phyloP scores from a whole-genome alignment of 305 asterid species.

The Fraxinus greggii region DNA sequence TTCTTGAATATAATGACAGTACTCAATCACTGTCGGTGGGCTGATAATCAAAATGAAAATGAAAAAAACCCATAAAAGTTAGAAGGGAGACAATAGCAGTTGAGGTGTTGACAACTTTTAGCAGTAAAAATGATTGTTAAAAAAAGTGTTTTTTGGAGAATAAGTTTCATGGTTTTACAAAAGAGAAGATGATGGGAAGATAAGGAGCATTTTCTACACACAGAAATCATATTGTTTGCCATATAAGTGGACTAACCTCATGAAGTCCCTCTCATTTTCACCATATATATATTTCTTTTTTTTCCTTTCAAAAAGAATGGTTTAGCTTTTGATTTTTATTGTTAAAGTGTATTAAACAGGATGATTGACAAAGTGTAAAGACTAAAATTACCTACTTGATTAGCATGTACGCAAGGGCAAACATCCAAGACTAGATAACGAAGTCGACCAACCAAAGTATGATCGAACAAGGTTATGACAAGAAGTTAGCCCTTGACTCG shows the following conservation, averaged over 20 bases:
- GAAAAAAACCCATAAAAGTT: neutral
- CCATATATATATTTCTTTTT: neutral
- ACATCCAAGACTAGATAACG: neutral
- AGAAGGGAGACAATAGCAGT: constrained; percentile 27
- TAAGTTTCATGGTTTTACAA: constrained; percentile 20
- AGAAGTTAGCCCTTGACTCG: neutral
- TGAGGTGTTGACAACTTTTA: constrained; percentile 53
- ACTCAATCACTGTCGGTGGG: constrained; percentile 20
- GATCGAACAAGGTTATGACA: neutral
- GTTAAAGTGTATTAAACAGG: neutral
- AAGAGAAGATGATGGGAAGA: constrained; percentile 57
- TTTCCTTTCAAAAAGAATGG: neutral
- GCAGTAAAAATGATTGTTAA: constrained; percentile 70
- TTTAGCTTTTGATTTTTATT: neutral
- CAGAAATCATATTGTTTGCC: constrained; percentile 81
- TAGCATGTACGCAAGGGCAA: neutral
- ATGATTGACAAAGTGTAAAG: neutral
- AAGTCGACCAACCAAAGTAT: neutral
- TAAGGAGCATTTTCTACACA: constrained; percentile 66
- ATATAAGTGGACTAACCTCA: constrained; percentile 46
- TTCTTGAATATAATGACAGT: constrained; percentile 21
- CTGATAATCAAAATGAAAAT: constrained; percentile 3
- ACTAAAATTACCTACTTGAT: neutral
- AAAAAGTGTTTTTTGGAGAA: constrained; percentile 38
- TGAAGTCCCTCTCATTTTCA: neutral